Base-by-base conservation (phyloP, 805 yeast species). In the Lipomyces yamanashiensis region DNA sequence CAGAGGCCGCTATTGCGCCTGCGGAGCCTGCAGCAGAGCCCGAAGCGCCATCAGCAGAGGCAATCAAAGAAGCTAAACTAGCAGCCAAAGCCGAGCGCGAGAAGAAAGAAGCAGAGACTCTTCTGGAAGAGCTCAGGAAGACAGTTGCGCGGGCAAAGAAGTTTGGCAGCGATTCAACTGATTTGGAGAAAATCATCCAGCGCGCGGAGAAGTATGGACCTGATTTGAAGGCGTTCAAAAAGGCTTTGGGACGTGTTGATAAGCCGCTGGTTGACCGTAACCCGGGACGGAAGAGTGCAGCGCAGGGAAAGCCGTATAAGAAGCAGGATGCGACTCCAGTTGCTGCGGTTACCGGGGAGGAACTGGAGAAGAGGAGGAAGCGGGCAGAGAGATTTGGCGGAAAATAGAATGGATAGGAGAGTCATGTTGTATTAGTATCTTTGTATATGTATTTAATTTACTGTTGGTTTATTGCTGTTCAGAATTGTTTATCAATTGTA, bases 151-250 rank as follows among this genome's bases (percentile, higher is more conserved):
- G 67, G 12, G 54, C 59, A 23, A 64, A 64, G 23, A 55, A 66
- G 12, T 64, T 64, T 49, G 67, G 67, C 57, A 43, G 58, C 0
- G 67, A 64, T 55, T 40, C 67, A 21, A 39, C 62, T 28, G 67
- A 64, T n/a, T 44, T 64, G 12, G 67, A 64, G 39, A 64, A 57
- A n/a, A 37, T 54, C 21, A 48, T 64, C 28, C 33, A 37, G 23
- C 65, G 67, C 13, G 67, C 67, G 5, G 63, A 64, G 47, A 59
- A 59, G 45, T 64, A 57, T 21, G 67, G 67, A 15, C 43, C 58
- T 15, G 63, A 59, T 15, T 44, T 45, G 8, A 17, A 37, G 19
- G 39, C 37, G 9, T 50, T 28, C 39, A 39, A 12, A 23, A 54
- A 9, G 21, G 43, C 51, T 21, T 17, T 47, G 15, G 48, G 45